phyloP scores from a whole-genome alignment of 2,329 filamentous ascomycete genomes.

The Pezicula radicicola region DNA sequence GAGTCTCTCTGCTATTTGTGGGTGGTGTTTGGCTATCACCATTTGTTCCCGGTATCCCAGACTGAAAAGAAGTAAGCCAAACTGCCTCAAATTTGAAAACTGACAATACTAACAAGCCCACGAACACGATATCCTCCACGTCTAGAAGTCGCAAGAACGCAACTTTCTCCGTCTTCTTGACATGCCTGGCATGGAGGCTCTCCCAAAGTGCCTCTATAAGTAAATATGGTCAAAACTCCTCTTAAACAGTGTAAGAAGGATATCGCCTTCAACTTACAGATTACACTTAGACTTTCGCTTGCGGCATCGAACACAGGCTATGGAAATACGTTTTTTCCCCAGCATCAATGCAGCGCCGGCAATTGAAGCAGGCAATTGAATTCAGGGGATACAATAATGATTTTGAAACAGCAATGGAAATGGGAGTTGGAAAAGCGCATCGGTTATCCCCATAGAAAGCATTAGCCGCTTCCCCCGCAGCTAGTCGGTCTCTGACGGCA shows the following conservation, averaged over 20 bases:
- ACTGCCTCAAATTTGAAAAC: neutral
- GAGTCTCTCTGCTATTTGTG: slow-evolving; percentile 4
- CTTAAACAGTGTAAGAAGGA: neutral
- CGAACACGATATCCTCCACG: slow-evolving; percentile 35
- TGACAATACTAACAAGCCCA: slow-evolving; percentile 10
- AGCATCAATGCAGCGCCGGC: neutral
- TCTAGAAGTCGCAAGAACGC: slow-evolving; percentile 37
- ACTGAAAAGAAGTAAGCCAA: neutral
- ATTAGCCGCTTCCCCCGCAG: neutral
- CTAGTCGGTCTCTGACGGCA: neutral
- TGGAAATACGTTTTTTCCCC: slow-evolving; percentile 17
- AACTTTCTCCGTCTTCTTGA: slow-evolving; percentile 34
- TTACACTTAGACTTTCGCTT: slow-evolving; percentile 21
- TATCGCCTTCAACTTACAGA: slow-evolving; percentile 11
- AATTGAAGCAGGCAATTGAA: no score
- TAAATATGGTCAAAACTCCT: neutral
- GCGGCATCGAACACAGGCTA: slow-evolving; percentile 19
- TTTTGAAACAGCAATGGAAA: no score
- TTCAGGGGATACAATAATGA: no score
- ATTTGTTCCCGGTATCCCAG: neutral
- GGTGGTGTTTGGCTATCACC: neutral
- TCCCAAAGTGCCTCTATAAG: slow-evolving; percentile 26
- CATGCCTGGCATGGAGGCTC: slow-evolving; percentile 35
- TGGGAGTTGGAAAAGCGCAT: no score
- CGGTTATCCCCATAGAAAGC: neutral